These are phyloP conservation scores for Xylaria sp. DNA, from an alignment of 2,329 filamentous ascomycete genomes.

Conservation along the genomic window DNA sequence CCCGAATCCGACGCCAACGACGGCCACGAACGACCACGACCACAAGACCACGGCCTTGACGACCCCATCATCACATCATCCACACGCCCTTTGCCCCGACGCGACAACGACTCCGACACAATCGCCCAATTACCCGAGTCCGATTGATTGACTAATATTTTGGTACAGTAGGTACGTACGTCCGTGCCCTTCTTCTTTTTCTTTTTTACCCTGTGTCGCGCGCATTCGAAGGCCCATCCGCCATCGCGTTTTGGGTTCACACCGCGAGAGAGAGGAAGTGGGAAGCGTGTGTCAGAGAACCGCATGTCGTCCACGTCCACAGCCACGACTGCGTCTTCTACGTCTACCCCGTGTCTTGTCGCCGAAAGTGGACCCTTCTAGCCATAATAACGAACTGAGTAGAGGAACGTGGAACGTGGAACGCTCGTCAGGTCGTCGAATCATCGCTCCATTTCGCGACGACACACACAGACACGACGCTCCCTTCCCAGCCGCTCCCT, in stretches of 20 bases:
- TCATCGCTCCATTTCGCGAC: not conserved
- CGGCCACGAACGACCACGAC: constrained; percentile 3
- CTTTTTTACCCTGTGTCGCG: not conserved
- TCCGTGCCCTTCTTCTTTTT: not conserved
- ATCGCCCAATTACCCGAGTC: constrained; percentile 14
- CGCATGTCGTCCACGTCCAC: constrained; percentile 23
- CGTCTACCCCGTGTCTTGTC: constrained; percentile 18
- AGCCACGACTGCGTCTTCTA: no score
- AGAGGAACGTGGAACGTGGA: not conserved
- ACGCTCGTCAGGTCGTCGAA: not conserved
- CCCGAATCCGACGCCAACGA: constrained; percentile 21
- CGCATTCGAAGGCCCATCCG: not conserved
- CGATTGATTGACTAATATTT: not conserved
- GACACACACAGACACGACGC: not conserved
- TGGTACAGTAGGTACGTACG: no score
- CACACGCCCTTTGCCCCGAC: constrained; percentile 16
- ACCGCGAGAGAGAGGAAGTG: not conserved
- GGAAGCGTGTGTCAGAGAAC: not conserved
- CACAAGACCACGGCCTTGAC: no score
- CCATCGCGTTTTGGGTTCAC: not conserved
- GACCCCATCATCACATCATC: constrained; percentile 24
- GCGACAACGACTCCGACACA: constrained; percentile 12
- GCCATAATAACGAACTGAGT: constrained; percentile 10
- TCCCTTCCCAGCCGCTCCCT: not conserved
- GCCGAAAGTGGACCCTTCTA: constrained; percentile 17